phyloP scores from a whole-genome alignment of 441 rosid species.

The Pelargonium myrrhifolium region DNA sequence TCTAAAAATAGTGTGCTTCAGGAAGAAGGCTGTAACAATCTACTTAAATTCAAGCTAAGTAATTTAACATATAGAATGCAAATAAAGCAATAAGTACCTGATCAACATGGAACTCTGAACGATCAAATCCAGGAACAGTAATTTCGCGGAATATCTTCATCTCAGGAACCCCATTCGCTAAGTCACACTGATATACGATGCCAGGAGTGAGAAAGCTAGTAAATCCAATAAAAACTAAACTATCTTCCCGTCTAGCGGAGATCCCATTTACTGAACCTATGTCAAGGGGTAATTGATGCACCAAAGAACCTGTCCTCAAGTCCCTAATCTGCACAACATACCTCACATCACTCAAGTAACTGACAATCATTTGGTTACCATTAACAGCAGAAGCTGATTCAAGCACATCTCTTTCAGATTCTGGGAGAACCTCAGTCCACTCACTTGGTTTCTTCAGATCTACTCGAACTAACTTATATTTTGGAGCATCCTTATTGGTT shows the following conservation, averaged over 20 bases:
- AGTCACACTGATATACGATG: constrained; percentile 70
- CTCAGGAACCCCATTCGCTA: constrained; percentile 47
- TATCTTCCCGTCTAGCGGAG: constrained; percentile 66
- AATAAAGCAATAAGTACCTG: constrained; percentile 44
- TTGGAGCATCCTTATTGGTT: constrained; percentile 83
- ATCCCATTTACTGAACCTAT: constrained; percentile 68
- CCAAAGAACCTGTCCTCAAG: constrained; percentile 61
- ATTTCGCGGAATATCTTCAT: constrained; percentile 81
- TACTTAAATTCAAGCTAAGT: neutral
- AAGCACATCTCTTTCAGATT: constrained; percentile 73
- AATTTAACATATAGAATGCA: neutral
- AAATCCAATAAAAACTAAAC: constrained; percentile 51
- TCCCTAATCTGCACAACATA: constrained; percentile 75
- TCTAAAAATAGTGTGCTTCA: neutral
- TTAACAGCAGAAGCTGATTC: constrained; percentile 66
- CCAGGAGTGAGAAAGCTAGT: constrained; percentile 87
- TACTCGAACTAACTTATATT: constrained; percentile 69
- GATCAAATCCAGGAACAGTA: constrained; percentile 66
- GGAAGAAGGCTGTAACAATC: constrained; percentile 1
- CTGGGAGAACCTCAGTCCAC: constrained; percentile 74
- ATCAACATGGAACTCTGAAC: constrained; percentile 55
- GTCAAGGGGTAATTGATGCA: constrained; percentile 66
- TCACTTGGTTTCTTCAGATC: constrained; percentile 67
- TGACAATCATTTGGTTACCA: constrained; percentile 54
- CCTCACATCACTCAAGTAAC: constrained; percentile 89